Conservation (phyloP, 2,329 filamentous ascomycete genomes). For the Venturia asperata region DNA sequence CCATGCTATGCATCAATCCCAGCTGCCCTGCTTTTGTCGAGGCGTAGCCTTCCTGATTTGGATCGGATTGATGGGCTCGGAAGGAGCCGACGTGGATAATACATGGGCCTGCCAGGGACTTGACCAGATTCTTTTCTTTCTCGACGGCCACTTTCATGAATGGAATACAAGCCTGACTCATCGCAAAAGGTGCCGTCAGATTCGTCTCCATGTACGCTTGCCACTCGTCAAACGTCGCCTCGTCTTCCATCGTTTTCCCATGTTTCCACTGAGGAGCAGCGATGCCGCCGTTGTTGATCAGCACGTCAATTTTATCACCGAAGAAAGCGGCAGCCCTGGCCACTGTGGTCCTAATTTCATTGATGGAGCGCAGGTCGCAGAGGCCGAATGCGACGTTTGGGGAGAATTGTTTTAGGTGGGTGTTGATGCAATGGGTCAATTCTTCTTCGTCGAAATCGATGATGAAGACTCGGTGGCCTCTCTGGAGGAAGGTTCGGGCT, state of each 20-base stretch:
- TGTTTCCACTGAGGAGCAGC: conserved; percentile 38
- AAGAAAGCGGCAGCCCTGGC: conserved; percentile 38
- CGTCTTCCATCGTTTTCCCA: conserved; percentile 41
- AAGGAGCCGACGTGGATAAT: conserved; percentile 44
- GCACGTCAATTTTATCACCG: conserved; percentile 35
- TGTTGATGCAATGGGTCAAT: conserved; percentile 29
- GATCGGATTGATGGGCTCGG: conserved; percentile 40
- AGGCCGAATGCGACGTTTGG: conserved; percentile 32
- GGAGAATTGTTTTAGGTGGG: conserved; percentile 29
- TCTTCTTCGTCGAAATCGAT: conserved; percentile 32
- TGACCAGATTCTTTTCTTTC: conserved; percentile 22
- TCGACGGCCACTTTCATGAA: conserved; percentile 37
- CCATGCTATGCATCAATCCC: conserved; percentile 35
- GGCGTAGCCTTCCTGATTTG: conserved; percentile 45
- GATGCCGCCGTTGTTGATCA: conserved; percentile 34
- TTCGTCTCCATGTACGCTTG: conserved; percentile 42
- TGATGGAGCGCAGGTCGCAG: conserved; percentile 40
- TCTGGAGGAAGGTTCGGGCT: conserved; percentile 38
- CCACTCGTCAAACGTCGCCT: conserved; percentile 39
- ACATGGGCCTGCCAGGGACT: conserved; percentile 35
- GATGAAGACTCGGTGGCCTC: conserved; percentile 36
- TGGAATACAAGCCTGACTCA: conserved; percentile 42
- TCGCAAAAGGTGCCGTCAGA: conserved; percentile 41
- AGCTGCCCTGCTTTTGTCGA: conserved; percentile 34
- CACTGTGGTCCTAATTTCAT: conserved; percentile 37